A percentile compares a stretch with the other conserved stretches of the same genome.
Evolutionary conservation across 495 filamentous ascomycete genomes (phyloP).

Genomic region (Aspergillus leporis): DNA sequence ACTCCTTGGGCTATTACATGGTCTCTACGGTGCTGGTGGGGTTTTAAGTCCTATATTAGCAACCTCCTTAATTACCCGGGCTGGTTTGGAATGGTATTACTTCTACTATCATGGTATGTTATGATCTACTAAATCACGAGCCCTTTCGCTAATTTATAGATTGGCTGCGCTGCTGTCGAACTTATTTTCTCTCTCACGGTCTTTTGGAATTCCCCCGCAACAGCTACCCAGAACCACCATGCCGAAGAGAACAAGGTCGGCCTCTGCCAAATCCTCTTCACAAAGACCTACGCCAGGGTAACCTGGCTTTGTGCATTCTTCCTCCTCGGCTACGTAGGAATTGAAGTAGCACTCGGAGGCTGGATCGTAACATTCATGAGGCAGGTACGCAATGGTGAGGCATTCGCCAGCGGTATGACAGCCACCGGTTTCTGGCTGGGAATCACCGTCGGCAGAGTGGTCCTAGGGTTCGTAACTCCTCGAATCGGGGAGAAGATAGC

Average conservation of each 20-base stretch:
- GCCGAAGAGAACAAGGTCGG: slow-evolving; percentile 39
- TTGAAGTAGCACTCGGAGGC: slow-evolving; percentile 80
- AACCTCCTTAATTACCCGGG: slow-evolving; percentile 55
- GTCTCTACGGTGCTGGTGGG: slow-evolving; percentile 58
- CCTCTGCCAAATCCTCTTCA: slow-evolving; percentile 57
- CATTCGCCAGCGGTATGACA: slow-evolving; percentile 62
- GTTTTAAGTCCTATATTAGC: slow-evolving; percentile 58
- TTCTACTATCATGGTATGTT: slow-evolving; percentile 63
- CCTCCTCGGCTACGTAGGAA: slow-evolving; percentile 76
- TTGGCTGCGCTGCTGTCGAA: slow-evolving; percentile 13
- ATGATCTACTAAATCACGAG: no score
- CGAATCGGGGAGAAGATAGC: slow-evolving; percentile 60
- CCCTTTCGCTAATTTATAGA: neutral
- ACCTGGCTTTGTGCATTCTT: slow-evolving; percentile 80
- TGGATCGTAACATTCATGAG: slow-evolving; percentile 72
- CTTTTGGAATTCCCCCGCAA: slow-evolving; percentile 15
- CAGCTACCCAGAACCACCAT: slow-evolving; percentile 56
- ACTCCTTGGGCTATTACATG: slow-evolving; percentile 58
- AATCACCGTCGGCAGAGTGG: slow-evolving; percentile 59
- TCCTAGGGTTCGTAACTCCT: slow-evolving; percentile 64
- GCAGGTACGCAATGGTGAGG: slow-evolving; percentile 51
- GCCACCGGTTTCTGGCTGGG: slow-evolving; percentile 70
- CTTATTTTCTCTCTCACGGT: slow-evolving; percentile 5
- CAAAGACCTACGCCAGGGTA: slow-evolving; percentile 47
- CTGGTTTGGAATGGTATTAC: slow-evolving; percentile 51